Percentiles rank a stretch among this genome's conserved stretches.
phyloP scores from a whole-genome alignment of 345 rosid species.

The Populus nigra region DNA sequence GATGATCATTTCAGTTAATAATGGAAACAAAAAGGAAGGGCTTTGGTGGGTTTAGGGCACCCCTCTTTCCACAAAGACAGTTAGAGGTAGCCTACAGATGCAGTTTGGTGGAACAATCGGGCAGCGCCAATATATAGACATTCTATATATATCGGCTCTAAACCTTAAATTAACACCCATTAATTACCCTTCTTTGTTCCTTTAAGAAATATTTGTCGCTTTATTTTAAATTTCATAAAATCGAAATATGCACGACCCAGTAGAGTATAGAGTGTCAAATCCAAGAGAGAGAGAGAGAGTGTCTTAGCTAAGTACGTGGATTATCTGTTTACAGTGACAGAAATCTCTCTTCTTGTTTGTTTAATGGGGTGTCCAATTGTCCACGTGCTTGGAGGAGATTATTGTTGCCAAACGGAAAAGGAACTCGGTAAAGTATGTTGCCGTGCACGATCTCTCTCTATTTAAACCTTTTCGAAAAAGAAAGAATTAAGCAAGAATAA shows the following conservation, averaged over 20 bases:
- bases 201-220: neutral
- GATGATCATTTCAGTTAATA: conserved; percentile 10
- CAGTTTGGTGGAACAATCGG: conserved; percentile 1
- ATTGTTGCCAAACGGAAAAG: neutral
- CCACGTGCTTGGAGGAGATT: neutral
- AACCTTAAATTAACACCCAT: neutral
- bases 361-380: neutral
- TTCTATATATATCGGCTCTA: neutral
- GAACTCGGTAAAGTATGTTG: neutral
- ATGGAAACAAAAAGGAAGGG: conserved; percentile 15
- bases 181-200: neutral
- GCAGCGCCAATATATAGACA: conserved; percentile 9
- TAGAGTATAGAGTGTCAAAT: too few relatives aligned
- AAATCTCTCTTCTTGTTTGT: neutral
- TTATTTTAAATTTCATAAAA: too few relatives aligned
- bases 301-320: too few relatives aligned
- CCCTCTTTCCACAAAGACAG: conserved; percentile 6
- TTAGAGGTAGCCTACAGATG: neutral
- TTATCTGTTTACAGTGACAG: too few relatives aligned
- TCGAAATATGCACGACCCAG: neutral
- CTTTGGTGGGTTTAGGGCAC: neutral
- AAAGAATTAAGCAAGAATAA: neutral
- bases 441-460: neutral
- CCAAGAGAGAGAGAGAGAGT: too few relatives aligned
- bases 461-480: neutral